Base-by-base conservation (phyloP, 1,139 yeast species). In the Suhomyces bokatorum region DNA sequence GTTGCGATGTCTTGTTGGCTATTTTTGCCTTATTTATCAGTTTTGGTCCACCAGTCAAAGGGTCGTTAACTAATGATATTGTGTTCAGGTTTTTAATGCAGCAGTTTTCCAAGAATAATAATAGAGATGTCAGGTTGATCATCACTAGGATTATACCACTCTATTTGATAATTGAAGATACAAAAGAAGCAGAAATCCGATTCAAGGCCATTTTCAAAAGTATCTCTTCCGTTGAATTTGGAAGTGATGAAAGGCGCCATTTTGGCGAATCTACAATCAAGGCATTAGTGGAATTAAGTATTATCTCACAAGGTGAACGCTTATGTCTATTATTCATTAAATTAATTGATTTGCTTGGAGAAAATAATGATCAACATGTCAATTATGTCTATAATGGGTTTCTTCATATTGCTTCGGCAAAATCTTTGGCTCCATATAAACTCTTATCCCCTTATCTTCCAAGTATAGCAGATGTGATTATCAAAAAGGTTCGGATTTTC, bases 391-490 rank as follows among this genome's bases (percentile, higher is more conserved):
- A 81, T 51, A 80, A 78, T 55, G 80, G 81, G 42, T 62, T 87
- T 16, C 62, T 76, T 16, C 63, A 70, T 20, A 72, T 83, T 11
- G 75, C 84, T 0, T 60, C 64, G 15, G 64, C 72, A 2, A 70
- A 73, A 46, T 60, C 67, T 1, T 60, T 79, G 27, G 77, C 87
- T 1, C 83, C 89, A 0, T 83, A 84, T 68, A 87, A 86, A 57
- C 63, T 93, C 14, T 67, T 90, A 30, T 79, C 89, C 3, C 96
- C 97, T 0, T 87, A 81, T 52, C 75, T 93, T 58, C 87, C 95
- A 1, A 77, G 86, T 40, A 71, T 90, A n/a, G 78, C 93, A 33
- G 78, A 83, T 42, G 75, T 78, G 39, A 72, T 88, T 13, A 82
- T 88, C 2, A 81, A 81, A 49, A 80, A 78, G 41, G 80, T 83